Evolutionary conservation across 306 rosid genomes (phyloP).

Genomic region (Cucurbita pepo): DNA sequence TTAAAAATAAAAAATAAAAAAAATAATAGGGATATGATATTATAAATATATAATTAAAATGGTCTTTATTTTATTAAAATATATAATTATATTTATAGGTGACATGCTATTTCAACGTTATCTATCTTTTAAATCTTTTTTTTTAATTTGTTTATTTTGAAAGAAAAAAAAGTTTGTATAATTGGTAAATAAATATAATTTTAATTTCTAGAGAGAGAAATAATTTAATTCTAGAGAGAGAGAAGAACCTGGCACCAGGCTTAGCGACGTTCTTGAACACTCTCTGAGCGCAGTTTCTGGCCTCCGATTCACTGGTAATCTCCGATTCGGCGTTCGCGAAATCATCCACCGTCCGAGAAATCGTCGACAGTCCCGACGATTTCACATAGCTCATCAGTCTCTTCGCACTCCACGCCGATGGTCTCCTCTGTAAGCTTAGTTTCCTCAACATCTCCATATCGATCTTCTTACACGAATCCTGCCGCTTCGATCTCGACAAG

Average conservation of each 20-base stretch:
- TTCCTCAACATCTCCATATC: conserved; percentile 29
- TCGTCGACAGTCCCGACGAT: conserved; percentile 29
- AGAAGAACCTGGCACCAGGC: conserved; percentile 27
- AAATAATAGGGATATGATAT: background rate
- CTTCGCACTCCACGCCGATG: conserved; percentile 31
- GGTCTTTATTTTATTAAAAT: too few species aligned
- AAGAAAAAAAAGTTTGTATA: background rate
- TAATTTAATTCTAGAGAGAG: background rate
- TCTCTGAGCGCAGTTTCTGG: conserved; percentile 22
- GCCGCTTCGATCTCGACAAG: conserved; percentile 10
- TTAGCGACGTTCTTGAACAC: conserved; percentile 30
- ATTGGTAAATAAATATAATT: background rate
- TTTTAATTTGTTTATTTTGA: too few species aligned
- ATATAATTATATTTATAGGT: too few species aligned
- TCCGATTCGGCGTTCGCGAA: conserved; percentile 28
- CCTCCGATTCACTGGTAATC: conserved; percentile 42
- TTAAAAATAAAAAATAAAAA: background rate
- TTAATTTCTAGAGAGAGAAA: background rate
- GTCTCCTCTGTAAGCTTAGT: conserved; percentile 17
- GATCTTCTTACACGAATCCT: conserved; percentile 13
- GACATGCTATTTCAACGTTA: too few species aligned
- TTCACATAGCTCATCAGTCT: conserved; percentile 17
- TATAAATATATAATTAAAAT: too few species aligned
- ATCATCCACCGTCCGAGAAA: conserved; percentile 25
- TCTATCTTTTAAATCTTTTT: too few species aligned